These are phyloP conservation scores for Isoetes taiwanensis DNA, from an alignment of 75 land plant genomes.

Conservation along the genomic window DNA sequence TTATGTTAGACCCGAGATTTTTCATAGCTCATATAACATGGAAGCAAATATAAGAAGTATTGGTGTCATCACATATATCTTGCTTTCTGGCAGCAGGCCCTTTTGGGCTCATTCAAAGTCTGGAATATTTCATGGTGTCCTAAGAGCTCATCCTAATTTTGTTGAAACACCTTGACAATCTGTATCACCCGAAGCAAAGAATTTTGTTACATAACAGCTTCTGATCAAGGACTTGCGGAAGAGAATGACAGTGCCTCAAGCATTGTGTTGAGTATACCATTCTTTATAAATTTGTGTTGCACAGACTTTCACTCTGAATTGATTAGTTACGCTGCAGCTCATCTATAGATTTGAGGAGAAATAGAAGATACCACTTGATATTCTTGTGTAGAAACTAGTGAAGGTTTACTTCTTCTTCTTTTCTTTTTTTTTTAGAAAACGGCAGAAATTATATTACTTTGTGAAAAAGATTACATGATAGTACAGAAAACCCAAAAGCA, in stretches of 20 bases:
- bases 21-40: slow-evolving; percentile 72
- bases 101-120: slow-evolving; percentile 97
- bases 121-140: slow-evolving; percentile 69
- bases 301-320: no score
- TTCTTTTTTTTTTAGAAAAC: no score
- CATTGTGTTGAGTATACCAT: slow-evolving; percentile 59
- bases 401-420: slow-evolving; percentile 64
- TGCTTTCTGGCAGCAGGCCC: slow-evolving; percentile 87
- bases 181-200: slow-evolving; percentile 65
- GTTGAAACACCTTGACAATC: slow-evolving; percentile 81
- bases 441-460: no score
- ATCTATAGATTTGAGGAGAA: slow-evolving; percentile 73
- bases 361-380: slow-evolving; percentile 70
- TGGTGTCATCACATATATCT: slow-evolving; percentile 86
- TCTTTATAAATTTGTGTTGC: no score
- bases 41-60: slow-evolving; percentile 97
- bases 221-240: slow-evolving; percentile 56
- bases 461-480: no score
- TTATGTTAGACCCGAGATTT: slow-evolving; percentile 91
- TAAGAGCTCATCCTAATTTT: slow-evolving; percentile 64
- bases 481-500: no score
- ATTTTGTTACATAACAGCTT: slow-evolving; percentile 68
- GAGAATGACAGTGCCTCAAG: slow-evolving; percentile 81
- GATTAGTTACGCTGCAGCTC: slow-evolving; percentile 49
- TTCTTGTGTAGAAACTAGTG: slow-evolving; percentile 60